Evolutionary conservation across 106 monocot genomes (phyloP), one percentile per base, ranked within the genome.

Genomic region (Alisma plantagoaquatica): DNA sequence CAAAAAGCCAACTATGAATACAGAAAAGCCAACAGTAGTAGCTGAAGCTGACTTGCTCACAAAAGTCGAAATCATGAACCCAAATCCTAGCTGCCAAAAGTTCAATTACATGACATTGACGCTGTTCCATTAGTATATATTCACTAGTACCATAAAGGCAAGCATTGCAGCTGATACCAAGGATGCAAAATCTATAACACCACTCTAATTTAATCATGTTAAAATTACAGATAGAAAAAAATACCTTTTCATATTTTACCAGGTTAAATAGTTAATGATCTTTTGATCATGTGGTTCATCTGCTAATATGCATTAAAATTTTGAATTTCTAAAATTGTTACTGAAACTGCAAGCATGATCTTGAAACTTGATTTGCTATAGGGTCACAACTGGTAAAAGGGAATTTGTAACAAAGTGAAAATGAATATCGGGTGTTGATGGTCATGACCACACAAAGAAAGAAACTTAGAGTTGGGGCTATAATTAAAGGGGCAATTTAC

Each of bases 41-140:
- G 92, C 76, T 21, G 86, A 87, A 59, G 86, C 62, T 57, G 92
- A 64, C 50, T 83, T 86, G 61, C 68, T 75, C 19, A 93, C 54
- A 49, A 93, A 93, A 43, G 82, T 66, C 31, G 92, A 93, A 70
- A 87, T 77, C 82, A 93, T 77, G 66, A 93, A 87, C 23, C 77
- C 86, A 63, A 87, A 93, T 46, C 79, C 76, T 54, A 93, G 65
- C 92, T 93, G 79, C 67, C 61, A 70, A 63, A 62, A 24, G 25
- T 15, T n/a, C n/a, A n/a, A n/a, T 15, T 31, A 46, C 2, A 14
- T 25, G 6, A 14, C 35, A 38, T 38, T 6, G 9, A 38, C n/a
- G 25, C 10, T 21, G 27, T 35, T 21, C 20, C 25, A 17, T 42
- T 7, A 1, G 19, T 21, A 57, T 38, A 9, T 23, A 22, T 6